Conservation (phyloP, 1,139 yeast genomes). For the Taphrina deformans region DNA sequence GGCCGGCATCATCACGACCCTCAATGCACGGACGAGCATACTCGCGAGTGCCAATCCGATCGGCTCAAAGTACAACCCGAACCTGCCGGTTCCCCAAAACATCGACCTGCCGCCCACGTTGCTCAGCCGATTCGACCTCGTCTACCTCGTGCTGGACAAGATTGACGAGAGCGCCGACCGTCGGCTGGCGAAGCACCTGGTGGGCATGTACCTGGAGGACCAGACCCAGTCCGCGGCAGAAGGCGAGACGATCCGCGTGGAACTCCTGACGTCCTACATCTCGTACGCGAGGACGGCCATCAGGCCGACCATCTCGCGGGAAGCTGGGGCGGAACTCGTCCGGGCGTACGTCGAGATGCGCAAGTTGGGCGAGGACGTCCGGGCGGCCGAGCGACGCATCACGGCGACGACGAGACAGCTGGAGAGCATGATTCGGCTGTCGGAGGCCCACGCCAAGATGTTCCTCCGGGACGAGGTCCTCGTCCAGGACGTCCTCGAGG, state of each 20-base stretch:
- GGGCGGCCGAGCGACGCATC: conserved; percentile 82
- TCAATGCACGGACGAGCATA: conserved; percentile 93
- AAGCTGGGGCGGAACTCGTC: conserved; percentile 84
- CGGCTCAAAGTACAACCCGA: conserved; percentile 89
- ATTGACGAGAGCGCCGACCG: conserved; percentile 85
- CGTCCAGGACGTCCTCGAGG: conserved; percentile 84
- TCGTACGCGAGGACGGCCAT: conserved; percentile 85
- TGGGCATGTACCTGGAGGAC: conserved; percentile 90
- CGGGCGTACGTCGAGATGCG: conserved; percentile 90
- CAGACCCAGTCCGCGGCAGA: conserved; percentile 69
- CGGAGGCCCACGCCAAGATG: conserved; percentile 98
- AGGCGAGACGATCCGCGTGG: conserved; percentile 74
- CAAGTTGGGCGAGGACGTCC: conserved; percentile 84
- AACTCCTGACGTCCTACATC: conserved; percentile 80
- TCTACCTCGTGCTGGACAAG: conserved; percentile 84
- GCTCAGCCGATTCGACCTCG: conserved; percentile 89
- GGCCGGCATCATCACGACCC: conserved; percentile 95
- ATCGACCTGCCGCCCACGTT: conserved; percentile 96
- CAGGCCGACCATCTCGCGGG: conserved; percentile 74
- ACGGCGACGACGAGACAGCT: conserved; percentile 98
- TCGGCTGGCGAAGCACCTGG: conserved; percentile 82
- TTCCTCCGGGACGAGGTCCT: conserved; percentile 71
- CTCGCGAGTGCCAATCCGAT: conserved; percentile 98
- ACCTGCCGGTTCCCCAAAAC: conserved; percentile 87
- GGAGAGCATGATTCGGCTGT: conserved; percentile 89